Conservation (phyloP, 23 red algal species). For the Gracilaria vermiculophylla region DNA sequence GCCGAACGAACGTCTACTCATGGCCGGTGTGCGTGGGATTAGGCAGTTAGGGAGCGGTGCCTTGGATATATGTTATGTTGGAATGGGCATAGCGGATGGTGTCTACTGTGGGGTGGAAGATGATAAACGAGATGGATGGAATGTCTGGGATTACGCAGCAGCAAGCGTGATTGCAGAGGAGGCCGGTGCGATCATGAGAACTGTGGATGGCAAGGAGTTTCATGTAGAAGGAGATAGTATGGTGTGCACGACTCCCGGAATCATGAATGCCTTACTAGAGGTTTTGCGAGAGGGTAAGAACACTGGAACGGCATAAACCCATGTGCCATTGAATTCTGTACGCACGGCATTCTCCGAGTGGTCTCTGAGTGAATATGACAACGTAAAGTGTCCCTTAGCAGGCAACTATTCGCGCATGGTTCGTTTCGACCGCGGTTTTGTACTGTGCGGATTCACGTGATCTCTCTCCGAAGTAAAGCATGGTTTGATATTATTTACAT, state of each 20-base stretch:
- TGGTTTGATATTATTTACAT: too few relatives aligned
- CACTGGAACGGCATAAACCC: too few relatives aligned
- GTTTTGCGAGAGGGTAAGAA: background rate
- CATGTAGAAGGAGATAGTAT: conserved; percentile 49
- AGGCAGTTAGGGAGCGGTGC: conserved; percentile 74
- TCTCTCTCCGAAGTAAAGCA: too few relatives aligned
- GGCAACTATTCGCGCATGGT: too few relatives aligned
- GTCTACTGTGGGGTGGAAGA: conserved; percentile 75
- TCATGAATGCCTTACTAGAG: conserved; percentile 39
- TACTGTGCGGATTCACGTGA: too few relatives aligned
- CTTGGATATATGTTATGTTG: conserved; percentile 94
- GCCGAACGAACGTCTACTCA: conserved; percentile 47
- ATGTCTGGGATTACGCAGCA: conserved; percentile 94
- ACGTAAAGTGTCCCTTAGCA: too few relatives aligned
- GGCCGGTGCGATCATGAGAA: conserved; percentile 76
- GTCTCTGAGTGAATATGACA: too few relatives aligned
- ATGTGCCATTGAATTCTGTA: too few relatives aligned
- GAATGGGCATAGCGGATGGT: conserved; percentile 74
- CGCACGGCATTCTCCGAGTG: too few relatives aligned
- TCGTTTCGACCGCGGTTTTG: too few relatives aligned
- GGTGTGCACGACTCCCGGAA: conserved; percentile 52
- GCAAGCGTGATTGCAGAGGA: conserved; percentile 86
- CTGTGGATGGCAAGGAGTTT: conserved; percentile 32
- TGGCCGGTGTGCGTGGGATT: conserved; percentile 48
- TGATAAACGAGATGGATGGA: conserved; percentile 56